Conservation (phyloP, 2,329 filamentous ascomycete genomes). For the Botrytis fragariae region DNA sequence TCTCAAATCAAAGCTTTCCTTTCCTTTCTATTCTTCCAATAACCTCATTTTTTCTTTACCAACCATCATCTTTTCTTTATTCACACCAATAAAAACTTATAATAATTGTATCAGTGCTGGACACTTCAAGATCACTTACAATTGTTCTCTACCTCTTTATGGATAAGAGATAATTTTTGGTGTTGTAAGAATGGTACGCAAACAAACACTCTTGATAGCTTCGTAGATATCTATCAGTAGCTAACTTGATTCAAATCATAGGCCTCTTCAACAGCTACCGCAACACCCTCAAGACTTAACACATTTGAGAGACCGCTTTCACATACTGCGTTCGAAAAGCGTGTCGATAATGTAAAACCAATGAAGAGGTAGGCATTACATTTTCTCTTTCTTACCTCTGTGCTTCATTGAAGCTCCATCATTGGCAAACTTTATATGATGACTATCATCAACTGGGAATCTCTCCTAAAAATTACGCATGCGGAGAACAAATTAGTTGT, state of each 20-base stretch:
- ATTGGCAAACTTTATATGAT: constrained; percentile 55
- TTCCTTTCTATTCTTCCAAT: neutral
- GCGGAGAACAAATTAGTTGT: constrained; percentile 87
- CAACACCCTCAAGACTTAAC: constrained; percentile 52
- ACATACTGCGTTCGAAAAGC: constrained; percentile 64
- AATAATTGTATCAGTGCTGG: constrained; percentile 33
- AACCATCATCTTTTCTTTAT: constrained; percentile 12
- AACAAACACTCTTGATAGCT: neutral
- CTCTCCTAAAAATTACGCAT: constrained; percentile 89
- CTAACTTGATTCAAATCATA: constrained; percentile 21
- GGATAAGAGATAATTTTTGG: constrained; percentile 27
- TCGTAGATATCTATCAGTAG: neutral
- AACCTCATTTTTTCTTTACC: constrained; percentile 11
- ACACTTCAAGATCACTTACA: constrained; percentile 30
- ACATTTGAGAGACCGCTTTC: neutral
- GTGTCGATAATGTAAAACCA: constrained; percentile 79
- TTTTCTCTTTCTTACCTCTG: constrained; percentile 16
- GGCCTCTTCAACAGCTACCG: constrained; percentile 50
- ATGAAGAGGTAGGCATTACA: constrained; percentile 74
- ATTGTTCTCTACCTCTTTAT: constrained; percentile 23
- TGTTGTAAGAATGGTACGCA: constrained; percentile 36
- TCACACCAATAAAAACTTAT: neutral
- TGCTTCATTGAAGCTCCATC: constrained; percentile 10
- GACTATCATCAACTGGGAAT: constrained; percentile 97
- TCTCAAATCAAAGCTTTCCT: constrained; percentile 9